Conservation (phyloP, 805 yeast species). For the Kazachstania viticola region DNA sequence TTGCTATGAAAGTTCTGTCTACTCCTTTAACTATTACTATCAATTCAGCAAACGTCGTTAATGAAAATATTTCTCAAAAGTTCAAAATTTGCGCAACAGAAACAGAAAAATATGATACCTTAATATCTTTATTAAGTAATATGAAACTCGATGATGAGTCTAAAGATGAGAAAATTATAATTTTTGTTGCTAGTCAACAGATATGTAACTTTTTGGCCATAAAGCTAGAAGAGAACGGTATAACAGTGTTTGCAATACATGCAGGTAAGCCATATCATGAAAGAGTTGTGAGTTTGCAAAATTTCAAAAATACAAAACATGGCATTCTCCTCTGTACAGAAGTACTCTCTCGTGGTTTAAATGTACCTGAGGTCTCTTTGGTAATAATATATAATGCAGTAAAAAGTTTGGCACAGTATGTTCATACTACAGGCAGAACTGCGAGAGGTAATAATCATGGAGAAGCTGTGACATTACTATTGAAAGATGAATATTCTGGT, state of each 20-base stretch:
- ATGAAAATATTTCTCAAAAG: slow-evolving; percentile 64
- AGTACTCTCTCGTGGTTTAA: slow-evolving; percentile 89
- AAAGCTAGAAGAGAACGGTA: slow-evolving; percentile 34
- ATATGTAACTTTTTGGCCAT: slow-evolving; percentile 62
- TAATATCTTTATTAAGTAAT: slow-evolving; percentile 38
- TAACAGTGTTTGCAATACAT: slow-evolving; percentile 61
- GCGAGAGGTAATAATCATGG: slow-evolving; percentile 86
- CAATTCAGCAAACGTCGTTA: slow-evolving; percentile 72
- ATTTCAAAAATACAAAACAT: slow-evolving; percentile 52
- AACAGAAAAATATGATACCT: slow-evolving; percentile 42
- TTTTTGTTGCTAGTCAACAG: slow-evolving; percentile 86
- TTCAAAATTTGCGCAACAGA: slow-evolving; percentile 48
- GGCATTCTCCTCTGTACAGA: slow-evolving; percentile 78
- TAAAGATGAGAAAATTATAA: slow-evolving; percentile 42
- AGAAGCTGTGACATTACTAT: slow-evolving; percentile 59
- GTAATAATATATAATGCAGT: slow-evolving; percentile 81
- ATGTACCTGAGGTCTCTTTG: slow-evolving; percentile 72
- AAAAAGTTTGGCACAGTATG: slow-evolving; percentile 86
- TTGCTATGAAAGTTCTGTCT: slow-evolving; percentile 54
- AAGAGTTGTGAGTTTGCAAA: slow-evolving; percentile 60
- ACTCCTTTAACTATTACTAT: slow-evolving; percentile 68
- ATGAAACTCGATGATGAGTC: slow-evolving; percentile 11
- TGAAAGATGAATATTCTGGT: slow-evolving; percentile 50
- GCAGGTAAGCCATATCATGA: slow-evolving; percentile 89
- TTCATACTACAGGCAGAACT: slow-evolving; percentile 92